phyloP scores from a whole-genome alignment of 352 stramenopile species.

The Thalassiosira livingstoniorum region DNA sequence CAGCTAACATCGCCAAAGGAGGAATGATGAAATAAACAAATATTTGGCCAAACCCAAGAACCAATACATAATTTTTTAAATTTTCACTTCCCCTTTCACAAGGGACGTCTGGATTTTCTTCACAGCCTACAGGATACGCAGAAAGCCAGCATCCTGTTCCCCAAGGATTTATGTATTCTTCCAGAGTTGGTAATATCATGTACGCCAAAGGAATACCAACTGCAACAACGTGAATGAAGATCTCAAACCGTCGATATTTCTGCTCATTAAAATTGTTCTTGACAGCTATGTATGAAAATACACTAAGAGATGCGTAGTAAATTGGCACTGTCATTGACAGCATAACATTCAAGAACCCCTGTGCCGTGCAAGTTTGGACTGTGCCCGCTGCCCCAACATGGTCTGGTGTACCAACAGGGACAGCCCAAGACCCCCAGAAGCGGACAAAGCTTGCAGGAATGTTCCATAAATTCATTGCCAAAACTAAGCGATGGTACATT shows the following conservation, averaged over 20 bases:
- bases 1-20: conserved; percentile 10
- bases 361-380: conserved; percentile 36
- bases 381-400: conserved; percentile 31
- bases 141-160: conserved; percentile 27
- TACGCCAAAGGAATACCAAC: conserved; percentile 1
- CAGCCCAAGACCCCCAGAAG: conserved; percentile 42
- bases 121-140: conserved; percentile 10
- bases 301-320: conserved; percentile 47
- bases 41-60: background rate
- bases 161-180: conserved; percentile 27
- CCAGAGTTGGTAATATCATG: background rate
- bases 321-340: conserved; percentile 22
- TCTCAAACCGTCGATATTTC: conserved; percentile 43
- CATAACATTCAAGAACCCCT: conserved; percentile 41
- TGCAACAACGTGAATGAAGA: conserved; percentile 38
- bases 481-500: conserved; percentile 36
- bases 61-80: background rate
- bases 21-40: conserved; percentile 37
- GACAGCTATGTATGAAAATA: conserved; percentile 30
- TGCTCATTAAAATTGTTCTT: conserved; percentile 43
- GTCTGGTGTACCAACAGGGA: conserved; percentile 28
- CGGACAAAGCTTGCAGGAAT: conserved; percentile 4
- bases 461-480: conserved; percentile 11
- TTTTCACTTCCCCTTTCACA: conserved; percentile 27
- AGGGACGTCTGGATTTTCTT: conserved; percentile 11